Evolutionary conservation across 805 yeast genomes (phyloP).

Genomic region (Saccharomyces kudriavzevii): DNA sequence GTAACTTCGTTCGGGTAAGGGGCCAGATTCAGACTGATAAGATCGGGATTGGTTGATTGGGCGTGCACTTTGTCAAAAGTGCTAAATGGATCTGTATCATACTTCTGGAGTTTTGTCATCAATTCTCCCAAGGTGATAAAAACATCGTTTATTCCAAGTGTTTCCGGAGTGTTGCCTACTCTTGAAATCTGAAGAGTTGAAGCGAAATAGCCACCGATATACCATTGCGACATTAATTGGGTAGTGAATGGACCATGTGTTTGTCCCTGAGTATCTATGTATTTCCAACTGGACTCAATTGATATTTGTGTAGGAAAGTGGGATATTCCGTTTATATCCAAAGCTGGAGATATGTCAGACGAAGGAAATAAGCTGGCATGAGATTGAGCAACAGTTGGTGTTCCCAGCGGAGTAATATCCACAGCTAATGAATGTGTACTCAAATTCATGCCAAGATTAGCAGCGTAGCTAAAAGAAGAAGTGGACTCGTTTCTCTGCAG

Average conservation of each 20-base stretch:
- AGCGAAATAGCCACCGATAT: constrained; percentile 50
- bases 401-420: neutral
- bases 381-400: constrained; percentile 4
- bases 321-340: constrained; percentile 3
- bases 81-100: neutral
- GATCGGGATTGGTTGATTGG: neutral
- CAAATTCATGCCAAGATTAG: neutral
- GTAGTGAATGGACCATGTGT: constrained; percentile 86
- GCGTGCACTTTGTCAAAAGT: neutral
- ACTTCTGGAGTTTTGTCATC: constrained; percentile 3
- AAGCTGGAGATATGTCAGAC: neutral
- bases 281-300: constrained; percentile 56
- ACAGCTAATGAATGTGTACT: neutral
- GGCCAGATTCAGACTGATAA: neutral
- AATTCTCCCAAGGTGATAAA: constrained; percentile 23
- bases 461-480: neutral
- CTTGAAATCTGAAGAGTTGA: constrained; percentile 52
- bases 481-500: neutral
- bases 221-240: constrained; percentile 73
- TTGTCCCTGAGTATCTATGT: constrained; percentile 59
- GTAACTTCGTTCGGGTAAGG: neutral
- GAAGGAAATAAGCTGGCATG: neutral
- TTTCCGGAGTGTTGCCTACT: constrained; percentile 22
- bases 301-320: constrained; percentile 18
- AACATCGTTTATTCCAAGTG: constrained; percentile 22